A percentile compares a stretch with the other conserved stretches of the same genome.
Conservation (phyloP, 108 stramenopile species). For the Cylindrotheca fusiformis region DNA sequence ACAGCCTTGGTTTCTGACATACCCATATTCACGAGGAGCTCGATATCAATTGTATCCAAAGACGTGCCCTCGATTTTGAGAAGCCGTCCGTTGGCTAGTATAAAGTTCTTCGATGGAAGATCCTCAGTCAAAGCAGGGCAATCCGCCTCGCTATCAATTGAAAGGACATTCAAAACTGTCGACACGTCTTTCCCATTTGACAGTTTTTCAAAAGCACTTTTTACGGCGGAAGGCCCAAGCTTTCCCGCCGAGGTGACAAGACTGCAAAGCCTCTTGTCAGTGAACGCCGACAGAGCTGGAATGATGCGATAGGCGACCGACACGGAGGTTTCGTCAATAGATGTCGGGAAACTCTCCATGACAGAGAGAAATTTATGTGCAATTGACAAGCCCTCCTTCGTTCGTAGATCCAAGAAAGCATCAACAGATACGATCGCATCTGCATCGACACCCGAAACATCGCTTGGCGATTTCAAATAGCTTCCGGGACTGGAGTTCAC, state of each 20-base stretch:
- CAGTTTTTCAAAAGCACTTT: constrained; percentile 9
- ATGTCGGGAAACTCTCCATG: constrained; percentile 29
- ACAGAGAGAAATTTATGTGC: constrained; percentile 42
- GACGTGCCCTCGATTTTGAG: constrained; percentile 32
- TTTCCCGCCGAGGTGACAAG: constrained; percentile 27
- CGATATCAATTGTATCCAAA: constrained; percentile 47
- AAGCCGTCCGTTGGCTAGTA: constrained; percentile 52
- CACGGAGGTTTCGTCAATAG: constrained; percentile 26
- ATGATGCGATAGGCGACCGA: constrained; percentile 61
- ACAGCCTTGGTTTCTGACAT: constrained; percentile 43
- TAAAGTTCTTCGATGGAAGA: constrained; percentile 39
- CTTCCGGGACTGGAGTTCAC: constrained; percentile 16
- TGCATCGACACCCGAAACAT: constrained; percentile 8
- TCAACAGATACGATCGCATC: constrained; percentile 64
- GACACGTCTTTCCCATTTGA: constrained; percentile 7
- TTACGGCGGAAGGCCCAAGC: constrained; percentile 20
- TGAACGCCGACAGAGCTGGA: constrained; percentile 30
- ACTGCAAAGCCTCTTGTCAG: constrained; percentile 32
- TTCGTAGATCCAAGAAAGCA: constrained; percentile 54
- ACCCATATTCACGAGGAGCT: constrained; percentile 54
- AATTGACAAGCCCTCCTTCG: constrained; percentile 28
- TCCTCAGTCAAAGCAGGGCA: constrained; percentile 8
- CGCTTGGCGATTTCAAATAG: constrained; percentile 34
- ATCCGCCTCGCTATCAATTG: not conserved
- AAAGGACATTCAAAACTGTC: not conserved